Conservation (phyloP, 768 basidiomycete genomes). For the Mrakia gelida region DNA sequence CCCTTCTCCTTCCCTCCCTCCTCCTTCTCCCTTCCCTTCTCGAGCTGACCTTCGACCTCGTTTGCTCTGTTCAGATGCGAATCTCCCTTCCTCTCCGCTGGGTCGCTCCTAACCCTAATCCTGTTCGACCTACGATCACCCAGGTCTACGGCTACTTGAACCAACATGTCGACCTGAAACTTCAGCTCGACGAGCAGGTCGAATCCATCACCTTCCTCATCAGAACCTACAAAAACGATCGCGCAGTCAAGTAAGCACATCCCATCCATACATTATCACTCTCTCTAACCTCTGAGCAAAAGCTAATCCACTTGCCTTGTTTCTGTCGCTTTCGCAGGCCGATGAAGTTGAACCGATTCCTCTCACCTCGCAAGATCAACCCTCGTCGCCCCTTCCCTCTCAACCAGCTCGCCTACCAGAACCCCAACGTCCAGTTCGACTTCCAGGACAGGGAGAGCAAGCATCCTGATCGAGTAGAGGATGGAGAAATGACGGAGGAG, state of each 20-base stretch:
- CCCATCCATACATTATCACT: neutral
- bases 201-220: neutral
- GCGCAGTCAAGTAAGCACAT: neutral
- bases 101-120: neutral
- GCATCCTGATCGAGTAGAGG: neutral
- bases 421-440: neutral
- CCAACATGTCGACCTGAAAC: neutral
- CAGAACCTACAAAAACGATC: neutral
- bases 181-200: neutral
- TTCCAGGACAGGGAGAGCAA: neutral
- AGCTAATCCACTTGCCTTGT: neutral
- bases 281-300: neutral
- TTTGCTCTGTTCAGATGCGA: neutral
- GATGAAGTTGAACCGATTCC: neutral
- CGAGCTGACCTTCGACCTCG: neutral
- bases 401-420: slow-evolving; percentile 8
- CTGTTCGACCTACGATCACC: neutral
- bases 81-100: slow-evolving; percentile 4
- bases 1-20: neutral
- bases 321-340: neutral
- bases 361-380: neutral
- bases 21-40: neutral
- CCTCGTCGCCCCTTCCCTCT: neutral
- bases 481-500: neutral
- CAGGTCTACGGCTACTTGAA: neutral